These are phyloP conservation scores for Pseudisothecium myosuroides DNA, from an alignment of 225 moss, liverwort and hornwort genomes.

Conservation along the genomic window DNA sequence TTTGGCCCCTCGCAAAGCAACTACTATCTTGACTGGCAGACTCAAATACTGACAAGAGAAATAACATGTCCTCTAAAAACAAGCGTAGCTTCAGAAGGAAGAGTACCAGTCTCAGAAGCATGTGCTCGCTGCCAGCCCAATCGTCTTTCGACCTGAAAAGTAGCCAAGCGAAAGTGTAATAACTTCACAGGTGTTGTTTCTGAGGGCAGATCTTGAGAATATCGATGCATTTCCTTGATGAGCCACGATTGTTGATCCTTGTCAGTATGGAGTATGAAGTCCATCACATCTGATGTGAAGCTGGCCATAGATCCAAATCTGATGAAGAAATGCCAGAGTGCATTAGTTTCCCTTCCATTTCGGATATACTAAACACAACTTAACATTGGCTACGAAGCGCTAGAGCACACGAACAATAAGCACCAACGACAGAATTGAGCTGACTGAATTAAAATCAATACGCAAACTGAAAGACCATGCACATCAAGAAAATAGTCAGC, in stretches of 20 bases:
- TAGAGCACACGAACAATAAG: not conserved
- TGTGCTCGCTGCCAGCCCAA: constrained; percentile 37
- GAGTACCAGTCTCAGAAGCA: constrained; percentile 47
- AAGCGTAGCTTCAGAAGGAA: not conserved
- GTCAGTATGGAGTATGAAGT: constrained; percentile 36
- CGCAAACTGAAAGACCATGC: not conserved
- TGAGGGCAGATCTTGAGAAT: constrained; percentile 18
- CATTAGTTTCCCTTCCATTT: not conserved
- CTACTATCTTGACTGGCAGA: not conserved
- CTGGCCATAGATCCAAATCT: constrained; percentile 94
- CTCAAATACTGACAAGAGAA: not conserved
- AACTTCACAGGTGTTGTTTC: constrained; percentile 51
- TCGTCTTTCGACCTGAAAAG: constrained; percentile 78
- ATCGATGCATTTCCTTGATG: constrained; percentile 45
- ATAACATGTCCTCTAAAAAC: not conserved
- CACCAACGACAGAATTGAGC: not conserved
- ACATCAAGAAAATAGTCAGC: not conserved
- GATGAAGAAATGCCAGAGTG: not conserved
- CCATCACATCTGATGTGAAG: constrained; percentile 73
- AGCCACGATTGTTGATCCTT: constrained; percentile 41
- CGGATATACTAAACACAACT: not conserved
- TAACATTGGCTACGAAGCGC: not conserved
- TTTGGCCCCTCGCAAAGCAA: not conserved
- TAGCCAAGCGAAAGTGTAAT: constrained; percentile 52
- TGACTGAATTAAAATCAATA: not conserved